phyloP scores from a whole-genome alignment of 495 filamentous ascomycete genomes.

The Trichoderma parareesei region DNA sequence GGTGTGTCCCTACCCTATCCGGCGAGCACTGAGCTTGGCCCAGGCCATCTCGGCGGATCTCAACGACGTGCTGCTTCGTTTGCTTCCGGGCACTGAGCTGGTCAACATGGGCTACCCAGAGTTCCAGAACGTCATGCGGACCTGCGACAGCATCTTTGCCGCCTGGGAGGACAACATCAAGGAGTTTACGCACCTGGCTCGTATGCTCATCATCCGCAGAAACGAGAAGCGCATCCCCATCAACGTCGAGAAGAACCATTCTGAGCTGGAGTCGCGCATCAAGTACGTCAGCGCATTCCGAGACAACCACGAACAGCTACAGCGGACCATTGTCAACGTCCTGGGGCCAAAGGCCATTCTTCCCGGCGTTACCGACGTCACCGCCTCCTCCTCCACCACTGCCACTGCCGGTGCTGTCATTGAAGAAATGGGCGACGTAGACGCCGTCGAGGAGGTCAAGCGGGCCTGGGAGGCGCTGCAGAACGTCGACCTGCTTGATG shows the following conservation, averaged over 20 bases:
- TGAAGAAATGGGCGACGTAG: conserved; percentile 93
- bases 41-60: conserved; percentile 96
- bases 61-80: conserved; percentile 71
- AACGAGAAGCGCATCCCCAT: conserved; percentile 98
- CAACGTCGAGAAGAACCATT: conserved; percentile 80
- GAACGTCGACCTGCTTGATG: conserved; percentile 91
- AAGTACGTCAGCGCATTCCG: conserved; percentile 92
- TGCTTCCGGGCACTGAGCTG: conserved; percentile 77
- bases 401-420: conserved; percentile 57
- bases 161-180: conserved; percentile 94
- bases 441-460: conserved; percentile 93
- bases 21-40: conserved; percentile 84
- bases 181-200: conserved; percentile 94
- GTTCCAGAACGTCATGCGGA: conserved; percentile 76
- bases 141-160: conserved; percentile 74
- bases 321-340: conserved; percentile 90
- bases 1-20: conserved; percentile 88
- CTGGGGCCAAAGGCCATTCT: conserved; percentile 61
- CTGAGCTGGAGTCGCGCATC: conserved; percentile 76
- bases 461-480: conserved; percentile 88
- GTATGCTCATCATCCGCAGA: conserved; percentile 81
- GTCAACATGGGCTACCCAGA: conserved; percentile 89
- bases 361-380: conserved; percentile 37
- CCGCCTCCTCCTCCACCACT: conserved; percentile 18
- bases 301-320: conserved; percentile 92